Percentiles rank a stretch among this genome's conserved stretches.
These are phyloP conservation scores for Talaromyces adpressus DNA, from an alignment of 495 filamentous ascomycete species.

Conservation along the genomic window DNA sequence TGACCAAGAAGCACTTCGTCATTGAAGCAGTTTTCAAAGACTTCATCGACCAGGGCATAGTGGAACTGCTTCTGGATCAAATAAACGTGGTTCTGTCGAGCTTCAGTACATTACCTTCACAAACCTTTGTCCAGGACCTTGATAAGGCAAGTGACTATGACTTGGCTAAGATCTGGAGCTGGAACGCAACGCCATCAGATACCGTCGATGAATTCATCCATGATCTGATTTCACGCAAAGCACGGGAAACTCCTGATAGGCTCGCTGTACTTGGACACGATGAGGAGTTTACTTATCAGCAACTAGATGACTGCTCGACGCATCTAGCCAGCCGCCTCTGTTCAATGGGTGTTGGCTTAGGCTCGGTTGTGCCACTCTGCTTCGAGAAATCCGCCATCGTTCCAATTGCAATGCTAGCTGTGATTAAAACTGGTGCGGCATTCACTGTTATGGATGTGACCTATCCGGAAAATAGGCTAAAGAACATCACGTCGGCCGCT, in stretches of 20 bases:
- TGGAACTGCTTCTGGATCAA: constrained; percentile 6
- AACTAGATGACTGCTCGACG: constrained; percentile 10
- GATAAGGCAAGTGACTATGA: constrained; percentile 13
- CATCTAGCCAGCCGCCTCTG: constrained; percentile 18
- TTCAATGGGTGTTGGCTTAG: constrained; percentile 21
- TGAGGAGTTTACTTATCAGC: constrained; percentile 14
- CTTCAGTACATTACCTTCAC: constrained; percentile 1
- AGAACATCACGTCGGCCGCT: constrained; percentile 14
- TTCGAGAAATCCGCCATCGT: constrained; percentile 37
- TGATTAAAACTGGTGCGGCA: constrained; percentile 41
- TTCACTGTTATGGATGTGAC: constrained; percentile 37
- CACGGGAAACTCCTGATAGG: background rate
- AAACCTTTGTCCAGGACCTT: constrained; percentile 4
- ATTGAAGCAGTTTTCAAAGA: constrained; percentile 1
- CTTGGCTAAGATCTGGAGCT: constrained; percentile 12
- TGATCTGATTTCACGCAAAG: constrained; percentile 14
- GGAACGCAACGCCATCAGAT: constrained; percentile 12
- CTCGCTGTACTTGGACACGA: constrained; percentile 17
- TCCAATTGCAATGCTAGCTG: constrained; percentile 29
- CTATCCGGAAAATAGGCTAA: constrained; percentile 35
- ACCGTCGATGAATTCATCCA: constrained; percentile 21
- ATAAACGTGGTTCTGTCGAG: constrained; percentile 4
- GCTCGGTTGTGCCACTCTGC: constrained; percentile 31
- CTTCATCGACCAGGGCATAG: background rate
- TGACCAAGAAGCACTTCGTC: background rate